phyloP scores from a whole-genome alignment of 2,329 filamentous ascomycete species.

The Cryphonectria carpinicola region DNA sequence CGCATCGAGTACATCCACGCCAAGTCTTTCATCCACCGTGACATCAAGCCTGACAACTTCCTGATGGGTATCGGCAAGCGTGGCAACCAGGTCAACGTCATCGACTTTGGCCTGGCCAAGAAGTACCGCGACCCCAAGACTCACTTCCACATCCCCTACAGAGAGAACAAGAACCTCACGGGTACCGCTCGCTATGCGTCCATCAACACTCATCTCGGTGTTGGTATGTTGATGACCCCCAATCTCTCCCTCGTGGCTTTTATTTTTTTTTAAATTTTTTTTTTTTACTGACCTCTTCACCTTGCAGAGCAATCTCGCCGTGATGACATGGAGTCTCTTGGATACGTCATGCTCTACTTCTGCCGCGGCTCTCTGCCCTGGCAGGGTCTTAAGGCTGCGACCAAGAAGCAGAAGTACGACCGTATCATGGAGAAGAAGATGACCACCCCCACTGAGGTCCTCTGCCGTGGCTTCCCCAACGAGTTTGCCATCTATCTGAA shows the following conservation, averaged over 20 bases:
- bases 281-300: conserved; percentile 34
- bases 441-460: conserved; percentile 97
- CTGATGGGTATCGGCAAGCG: conserved; percentile 99
- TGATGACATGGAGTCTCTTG: conserved; percentile 98
- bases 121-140: conserved; percentile 99
- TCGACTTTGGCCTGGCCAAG: conserved; percentile 98
- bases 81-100: conserved; percentile 99
- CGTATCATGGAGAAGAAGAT: conserved; percentile 99
- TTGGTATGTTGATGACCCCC: conserved; percentile 60
- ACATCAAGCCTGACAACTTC: conserved; percentile 99
- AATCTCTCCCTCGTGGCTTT: no score
- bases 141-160: conserved; percentile 98
- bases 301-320: conserved; percentile 93
- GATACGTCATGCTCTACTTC: conserved; percentile 99
- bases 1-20: conserved; percentile 99
- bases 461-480: conserved; percentile 98
- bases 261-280: no score
- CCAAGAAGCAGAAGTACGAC: conserved; percentile 99
- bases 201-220: conserved; percentile 98
- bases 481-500: conserved; percentile 99
- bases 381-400: conserved; percentile 98
- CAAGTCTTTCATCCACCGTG: conserved; percentile 99
- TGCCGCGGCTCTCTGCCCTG: conserved; percentile 98
- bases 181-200: conserved; percentile 98
- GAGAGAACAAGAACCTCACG: conserved; percentile 99